Evolutionary conservation across 2,329 filamentous ascomycete species (phyloP).

Genomic region (Cytospora piceicola): DNA sequence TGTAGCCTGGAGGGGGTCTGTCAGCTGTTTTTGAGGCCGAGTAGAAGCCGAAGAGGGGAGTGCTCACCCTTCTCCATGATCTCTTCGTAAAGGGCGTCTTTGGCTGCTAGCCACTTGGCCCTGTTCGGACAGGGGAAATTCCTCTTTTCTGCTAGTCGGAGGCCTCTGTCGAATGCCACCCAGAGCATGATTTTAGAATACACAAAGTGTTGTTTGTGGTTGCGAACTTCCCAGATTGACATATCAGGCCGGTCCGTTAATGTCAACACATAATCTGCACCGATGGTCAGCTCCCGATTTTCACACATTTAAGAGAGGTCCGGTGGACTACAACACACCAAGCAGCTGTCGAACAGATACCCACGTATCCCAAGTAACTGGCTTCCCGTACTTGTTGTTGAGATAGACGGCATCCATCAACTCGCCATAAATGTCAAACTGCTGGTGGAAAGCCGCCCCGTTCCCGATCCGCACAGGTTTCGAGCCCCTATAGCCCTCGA

Average conservation of each 20-base stretch:
- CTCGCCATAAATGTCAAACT: conserved; percentile 81
- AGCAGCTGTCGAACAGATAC: conserved; percentile 69
- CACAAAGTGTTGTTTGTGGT: conserved; percentile 74
- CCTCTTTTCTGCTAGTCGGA: conserved; percentile 75
- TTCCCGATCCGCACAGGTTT: conserved; percentile 77
- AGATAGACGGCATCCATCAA: conserved; percentile 78
- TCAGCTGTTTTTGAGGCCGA: too few species aligned
- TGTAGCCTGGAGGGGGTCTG: conserved; percentile 58
- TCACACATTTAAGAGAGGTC: background rate
- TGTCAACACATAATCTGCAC: conserved; percentile 67
- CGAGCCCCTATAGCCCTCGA: conserved; percentile 74
- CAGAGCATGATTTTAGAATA: conserved; percentile 86
- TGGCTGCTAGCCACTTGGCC: conserved; percentile 64
- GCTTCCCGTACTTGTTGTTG: conserved; percentile 80
- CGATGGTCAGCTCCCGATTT: background rate
- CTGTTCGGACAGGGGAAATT: conserved; percentile 76
- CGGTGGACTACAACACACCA: conserved; percentile 41
- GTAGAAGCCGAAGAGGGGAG: background rate
- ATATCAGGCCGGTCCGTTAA: conserved; percentile 72
- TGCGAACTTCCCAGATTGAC: conserved; percentile 83
- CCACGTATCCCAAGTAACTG: conserved; percentile 78
- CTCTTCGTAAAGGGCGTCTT: conserved; percentile 73
- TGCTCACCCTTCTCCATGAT: conserved; percentile 70
- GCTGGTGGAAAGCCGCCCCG: conserved; percentile 74
- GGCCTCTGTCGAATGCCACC: conserved; percentile 77